Evolutionary conservation across 2,329 filamentous ascomycete genomes (phyloP).

Genomic region (Rhexocercosporidium sp.): DNA sequence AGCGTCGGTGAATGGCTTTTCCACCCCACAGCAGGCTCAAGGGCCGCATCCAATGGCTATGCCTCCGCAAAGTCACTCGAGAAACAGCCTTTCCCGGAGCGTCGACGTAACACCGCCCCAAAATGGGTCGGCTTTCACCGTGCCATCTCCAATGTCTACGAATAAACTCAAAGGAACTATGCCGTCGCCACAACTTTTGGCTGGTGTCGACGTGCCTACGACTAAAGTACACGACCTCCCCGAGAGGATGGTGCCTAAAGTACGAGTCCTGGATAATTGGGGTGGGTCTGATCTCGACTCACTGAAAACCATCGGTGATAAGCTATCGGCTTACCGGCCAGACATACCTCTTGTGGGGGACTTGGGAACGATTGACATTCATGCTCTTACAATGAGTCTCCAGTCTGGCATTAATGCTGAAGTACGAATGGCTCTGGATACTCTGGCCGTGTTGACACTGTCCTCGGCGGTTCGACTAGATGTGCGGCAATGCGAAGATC

Average conservation of each 20-base stretch:
- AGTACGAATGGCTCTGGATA: conserved; percentile 88
- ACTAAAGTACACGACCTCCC: conserved; percentile 34
- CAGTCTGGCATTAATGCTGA: conserved; percentile 90
- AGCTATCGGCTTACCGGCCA: conserved; percentile 72
- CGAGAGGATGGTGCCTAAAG: conserved; percentile 58
- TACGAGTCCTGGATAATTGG: conserved; percentile 61
- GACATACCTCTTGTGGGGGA: conserved; percentile 77
- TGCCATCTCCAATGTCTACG: conserved; percentile 51
- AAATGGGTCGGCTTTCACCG: conserved; percentile 48
- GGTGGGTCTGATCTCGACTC: conserved; percentile 76
- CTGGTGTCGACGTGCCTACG: conserved; percentile 12
- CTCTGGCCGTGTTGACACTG: conserved; percentile 69
- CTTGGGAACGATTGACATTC: conserved; percentile 88
- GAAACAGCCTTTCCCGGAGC: conserved; percentile 57
- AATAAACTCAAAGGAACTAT: conserved; percentile 32
- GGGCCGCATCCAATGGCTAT: conserved; percentile 46
- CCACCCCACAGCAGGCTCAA: conserved; percentile 52
- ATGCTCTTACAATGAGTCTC: conserved; percentile 85
- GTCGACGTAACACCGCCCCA: conserved; percentile 49
- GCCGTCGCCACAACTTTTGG: conserved; percentile 36
- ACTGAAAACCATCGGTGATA: conserved; percentile 60
- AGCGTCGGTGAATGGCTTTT: conserved; percentile 55
- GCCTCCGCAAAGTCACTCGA: conserved; percentile 50
- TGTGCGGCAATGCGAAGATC: conserved; percentile 79
- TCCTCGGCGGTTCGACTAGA: conserved; percentile 63